Percentiles rank a stretch among this genome's conserved stretches.
These are phyloP conservation scores for Phytophthora citrophthora DNA, from an alignment of 352 stramenopile species.

Conservation along the genomic window DNA sequence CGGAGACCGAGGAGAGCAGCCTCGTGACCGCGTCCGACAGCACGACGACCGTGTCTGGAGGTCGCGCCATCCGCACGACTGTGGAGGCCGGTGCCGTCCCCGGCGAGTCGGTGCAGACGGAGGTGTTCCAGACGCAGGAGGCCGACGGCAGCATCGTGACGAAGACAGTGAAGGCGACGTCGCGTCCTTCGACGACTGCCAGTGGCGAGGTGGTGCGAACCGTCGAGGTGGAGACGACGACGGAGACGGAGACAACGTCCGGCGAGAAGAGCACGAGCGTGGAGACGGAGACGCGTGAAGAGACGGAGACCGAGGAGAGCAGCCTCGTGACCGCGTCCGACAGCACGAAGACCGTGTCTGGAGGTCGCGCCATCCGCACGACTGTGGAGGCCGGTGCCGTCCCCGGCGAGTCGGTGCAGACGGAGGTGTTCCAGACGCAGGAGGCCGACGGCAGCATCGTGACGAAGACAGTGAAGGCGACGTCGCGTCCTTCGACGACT, in stretches of 20 bases:
- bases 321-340: constrained; percentile 1
- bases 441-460: constrained; percentile 22
- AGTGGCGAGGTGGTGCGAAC: constrained; percentile 7
- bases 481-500: constrained; percentile 11
- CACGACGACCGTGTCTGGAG: neutral
- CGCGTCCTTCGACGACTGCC: neutral
- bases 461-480: constrained; percentile 28
- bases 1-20: constrained; percentile 3
- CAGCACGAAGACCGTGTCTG: neutral
- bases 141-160: constrained; percentile 14
- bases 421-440: constrained; percentile 26
- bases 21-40: neutral
- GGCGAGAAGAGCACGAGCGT: constrained; percentile 11
- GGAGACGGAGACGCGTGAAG: constrained; percentile 11
- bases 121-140: constrained; percentile 13
- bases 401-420: constrained; percentile 18
- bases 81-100: constrained; percentile 3
- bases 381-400: constrained; percentile 8
- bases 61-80: neutral
- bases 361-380: constrained; percentile 6
- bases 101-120: constrained; percentile 9
- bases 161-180: constrained; percentile 9
- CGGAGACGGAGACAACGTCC: constrained; percentile 7
- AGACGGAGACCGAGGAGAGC: constrained; percentile 10
- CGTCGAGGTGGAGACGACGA: constrained; percentile 14